Conservation (phyloP, 257 asterid species). For the Forsythia viridissima region DNA sequence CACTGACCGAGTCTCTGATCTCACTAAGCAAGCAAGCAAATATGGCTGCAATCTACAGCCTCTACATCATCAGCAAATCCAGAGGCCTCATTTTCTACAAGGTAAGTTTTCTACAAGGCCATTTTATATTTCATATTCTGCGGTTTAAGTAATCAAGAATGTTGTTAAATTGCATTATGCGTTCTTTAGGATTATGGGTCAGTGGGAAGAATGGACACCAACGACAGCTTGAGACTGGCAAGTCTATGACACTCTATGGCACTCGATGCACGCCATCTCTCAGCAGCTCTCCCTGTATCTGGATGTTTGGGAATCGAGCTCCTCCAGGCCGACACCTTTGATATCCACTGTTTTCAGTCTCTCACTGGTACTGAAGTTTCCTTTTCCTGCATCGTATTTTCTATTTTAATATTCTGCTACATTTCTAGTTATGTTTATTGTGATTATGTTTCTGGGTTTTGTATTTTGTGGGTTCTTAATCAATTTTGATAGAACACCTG, state of each 20-base stretch:
- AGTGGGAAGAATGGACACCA: conserved; percentile 93
- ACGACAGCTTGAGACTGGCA: conserved; percentile 88
- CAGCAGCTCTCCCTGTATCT: conserved; percentile 89
- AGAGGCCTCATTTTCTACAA: conserved; percentile 94
- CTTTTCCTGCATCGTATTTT: background rate
- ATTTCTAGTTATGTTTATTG: background rate
- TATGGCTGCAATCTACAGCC: conserved; percentile 94
- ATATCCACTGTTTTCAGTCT: conserved; percentile 95
- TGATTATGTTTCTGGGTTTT: background rate
- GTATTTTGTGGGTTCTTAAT: background rate
- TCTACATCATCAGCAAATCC: conserved; percentile 89
- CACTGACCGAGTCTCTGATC: background rate
- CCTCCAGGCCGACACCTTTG: conserved; percentile 90
- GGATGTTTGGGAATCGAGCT: conserved; percentile 93
- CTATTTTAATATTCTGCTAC: background rate
- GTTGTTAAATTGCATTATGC: conserved; percentile 1
- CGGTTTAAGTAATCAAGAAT: background rate
- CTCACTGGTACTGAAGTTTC: conserved; percentile 61
- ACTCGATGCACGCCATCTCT: conserved; percentile 98
- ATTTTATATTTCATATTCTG: background rate
- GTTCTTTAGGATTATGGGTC: conserved; percentile 76
- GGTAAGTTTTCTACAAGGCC: conserved; percentile 30
- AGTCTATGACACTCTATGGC: conserved; percentile 99
- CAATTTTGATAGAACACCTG: background rate
- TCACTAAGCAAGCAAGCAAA: background rate